Conservation (phyloP, 78 protist genomes). For the Dictyostelium purpureum region DNA sequence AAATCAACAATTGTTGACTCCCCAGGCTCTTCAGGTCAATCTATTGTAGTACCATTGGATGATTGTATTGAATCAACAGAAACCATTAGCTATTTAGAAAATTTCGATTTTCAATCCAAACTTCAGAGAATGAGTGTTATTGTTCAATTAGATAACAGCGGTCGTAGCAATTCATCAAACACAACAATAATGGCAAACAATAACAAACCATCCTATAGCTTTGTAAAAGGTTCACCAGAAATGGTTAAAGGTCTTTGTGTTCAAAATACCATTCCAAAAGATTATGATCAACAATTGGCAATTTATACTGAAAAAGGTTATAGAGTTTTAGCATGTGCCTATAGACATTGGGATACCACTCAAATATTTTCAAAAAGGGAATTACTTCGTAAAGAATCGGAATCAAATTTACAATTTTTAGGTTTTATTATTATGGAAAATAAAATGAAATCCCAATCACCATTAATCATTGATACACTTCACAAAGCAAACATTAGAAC, state of each 20-base stretch:
- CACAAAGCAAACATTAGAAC: slow-evolving; percentile 75
- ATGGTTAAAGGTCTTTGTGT: slow-evolving; percentile 67
- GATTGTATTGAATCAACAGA: too few relatives aligned
- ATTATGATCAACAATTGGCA: slow-evolving; percentile 34
- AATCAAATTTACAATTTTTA: slow-evolving; percentile 59
- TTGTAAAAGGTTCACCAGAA: slow-evolving; percentile 96
- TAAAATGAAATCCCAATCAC: slow-evolving; percentile 82
- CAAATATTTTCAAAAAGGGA: neutral
- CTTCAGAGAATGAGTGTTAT: slow-evolving; percentile 92
- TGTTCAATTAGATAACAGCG: neutral
- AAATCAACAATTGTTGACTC: slow-evolving; percentile 52
- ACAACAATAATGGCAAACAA: neutral
- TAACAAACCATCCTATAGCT: neutral
- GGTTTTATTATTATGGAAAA: slow-evolving; percentile 85
- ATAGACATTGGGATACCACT: neutral
- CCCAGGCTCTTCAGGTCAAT: neutral
- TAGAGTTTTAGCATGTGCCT: slow-evolving; percentile 91
- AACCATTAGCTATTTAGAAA: slow-evolving; percentile 13
- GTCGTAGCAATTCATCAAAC: neutral
- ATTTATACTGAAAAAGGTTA: slow-evolving; percentile 86
- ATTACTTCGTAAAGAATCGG: slow-evolving; percentile 46
- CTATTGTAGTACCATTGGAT: neutral
- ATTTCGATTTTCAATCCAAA: slow-evolving; percentile 76
- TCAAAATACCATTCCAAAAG: slow-evolving; percentile 73
- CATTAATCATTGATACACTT: slow-evolving; percentile 51